Evolutionary conservation across 352 stramenopile species (phyloP).

Genomic region (Globisporangium heterothallicum): DNA sequence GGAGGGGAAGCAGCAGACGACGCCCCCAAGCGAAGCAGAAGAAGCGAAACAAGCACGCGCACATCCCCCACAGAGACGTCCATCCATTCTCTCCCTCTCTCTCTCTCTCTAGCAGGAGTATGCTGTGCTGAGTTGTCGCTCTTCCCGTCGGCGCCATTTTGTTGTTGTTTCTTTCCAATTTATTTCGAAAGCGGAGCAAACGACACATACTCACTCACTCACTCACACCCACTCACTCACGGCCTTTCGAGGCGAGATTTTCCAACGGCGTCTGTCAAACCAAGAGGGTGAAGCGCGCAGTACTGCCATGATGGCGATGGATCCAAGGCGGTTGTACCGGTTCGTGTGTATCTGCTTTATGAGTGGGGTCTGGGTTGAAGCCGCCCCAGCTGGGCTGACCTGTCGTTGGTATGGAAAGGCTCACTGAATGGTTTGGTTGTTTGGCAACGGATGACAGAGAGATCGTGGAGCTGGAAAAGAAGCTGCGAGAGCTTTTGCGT

Average conservation of each 20-base stretch:
- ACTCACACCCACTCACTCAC: no score
- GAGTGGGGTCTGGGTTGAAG: slow-evolving; percentile 2
- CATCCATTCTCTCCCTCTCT: neutral
- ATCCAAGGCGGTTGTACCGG: slow-evolving; percentile 33
- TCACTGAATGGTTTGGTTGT: no score
- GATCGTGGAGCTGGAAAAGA: slow-evolving; percentile 64
- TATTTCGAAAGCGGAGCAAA: no score
- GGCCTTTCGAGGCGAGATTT: slow-evolving; percentile 1
- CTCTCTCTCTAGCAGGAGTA: slow-evolving; percentile 2
- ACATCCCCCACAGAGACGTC: neutral
- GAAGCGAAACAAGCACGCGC: neutral
- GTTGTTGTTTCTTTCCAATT: neutral
- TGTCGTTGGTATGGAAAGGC: no score
- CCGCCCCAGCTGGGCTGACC: no score
- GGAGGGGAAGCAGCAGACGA: no score
- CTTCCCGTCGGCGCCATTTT: slow-evolving; percentile 4
- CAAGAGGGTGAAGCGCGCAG: no score
- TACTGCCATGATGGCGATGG: slow-evolving; percentile 11
- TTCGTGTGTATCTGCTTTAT: slow-evolving; percentile 11
- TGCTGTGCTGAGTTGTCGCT: slow-evolving; percentile 9
- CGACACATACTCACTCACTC: no score
- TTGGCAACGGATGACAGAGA: slow-evolving; percentile 29
- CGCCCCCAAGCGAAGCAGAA: no score
- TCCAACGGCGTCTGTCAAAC: no score
- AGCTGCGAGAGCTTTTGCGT: slow-evolving; percentile 65